Evolutionary conservation across 192 early-diverging fungal species (phyloP).

Genomic region (Chytriomyces hyalinus): DNA sequence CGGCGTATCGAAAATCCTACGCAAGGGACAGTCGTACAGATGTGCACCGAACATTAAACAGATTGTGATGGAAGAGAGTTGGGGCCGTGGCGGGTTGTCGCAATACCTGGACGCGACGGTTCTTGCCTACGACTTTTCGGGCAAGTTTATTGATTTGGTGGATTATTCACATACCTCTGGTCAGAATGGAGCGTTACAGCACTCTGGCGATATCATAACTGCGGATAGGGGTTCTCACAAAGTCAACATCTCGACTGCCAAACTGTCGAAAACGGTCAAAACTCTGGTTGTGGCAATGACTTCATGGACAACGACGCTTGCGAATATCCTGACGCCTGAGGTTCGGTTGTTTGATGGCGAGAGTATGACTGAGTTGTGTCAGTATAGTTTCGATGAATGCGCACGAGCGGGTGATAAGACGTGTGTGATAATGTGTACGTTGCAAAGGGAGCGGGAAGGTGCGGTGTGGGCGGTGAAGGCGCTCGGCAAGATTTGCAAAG

Average conservation of each 20-base stretch:
- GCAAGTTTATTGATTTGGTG: slow-evolving; percentile 14
- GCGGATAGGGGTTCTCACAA: slow-evolving; percentile 33
- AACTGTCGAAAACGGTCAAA: slow-evolving; percentile 28
- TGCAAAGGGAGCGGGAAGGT: slow-evolving; percentile 17
- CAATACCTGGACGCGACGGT: slow-evolving; percentile 39
- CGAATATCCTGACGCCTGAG: slow-evolving; percentile 32
- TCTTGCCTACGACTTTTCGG: slow-evolving; percentile 33
- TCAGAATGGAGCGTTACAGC: slow-evolving; percentile 24
- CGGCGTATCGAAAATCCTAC: slow-evolving; percentile 44
- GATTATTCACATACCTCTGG: slow-evolving; percentile 4
- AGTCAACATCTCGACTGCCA: slow-evolving; percentile 26
- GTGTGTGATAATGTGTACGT: slow-evolving; percentile 40
- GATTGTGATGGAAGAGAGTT: slow-evolving; percentile 46
- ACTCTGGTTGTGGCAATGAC: slow-evolving; percentile 44
- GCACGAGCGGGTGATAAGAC: slow-evolving; percentile 26
- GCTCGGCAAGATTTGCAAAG: slow-evolving; percentile 33
- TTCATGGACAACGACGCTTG: slow-evolving; percentile 25
- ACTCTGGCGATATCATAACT: slow-evolving; percentile 38
- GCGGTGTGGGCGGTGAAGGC: slow-evolving; percentile 38
- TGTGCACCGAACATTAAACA: slow-evolving; percentile 33
- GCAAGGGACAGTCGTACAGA: slow-evolving; percentile 40
- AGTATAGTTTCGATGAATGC: slow-evolving; percentile 37
- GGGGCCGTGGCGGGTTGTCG: slow-evolving; percentile 24
- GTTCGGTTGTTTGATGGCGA: slow-evolving; percentile 37
- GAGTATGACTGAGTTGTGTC: slow-evolving; percentile 35